Evolutionary conservation across 192 early-diverging fungal genomes (phyloP).

Genomic region (Nowakowskiella sp.): DNA sequence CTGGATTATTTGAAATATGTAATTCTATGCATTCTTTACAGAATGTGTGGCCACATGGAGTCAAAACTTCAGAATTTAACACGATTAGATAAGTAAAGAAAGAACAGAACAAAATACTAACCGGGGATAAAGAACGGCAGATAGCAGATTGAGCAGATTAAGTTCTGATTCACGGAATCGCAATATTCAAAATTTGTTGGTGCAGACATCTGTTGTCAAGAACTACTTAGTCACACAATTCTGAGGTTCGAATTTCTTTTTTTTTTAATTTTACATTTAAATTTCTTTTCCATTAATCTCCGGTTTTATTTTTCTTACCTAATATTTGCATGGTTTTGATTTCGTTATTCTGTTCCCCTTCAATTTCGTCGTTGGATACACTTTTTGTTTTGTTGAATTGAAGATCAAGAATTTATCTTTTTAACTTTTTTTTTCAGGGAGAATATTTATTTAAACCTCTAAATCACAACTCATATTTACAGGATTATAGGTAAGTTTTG

Average conservation of each 20-base stretch:
- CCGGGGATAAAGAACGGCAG: background rate
- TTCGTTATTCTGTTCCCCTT: too few species aligned
- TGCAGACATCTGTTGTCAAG: background rate
- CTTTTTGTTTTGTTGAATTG: too few species aligned
- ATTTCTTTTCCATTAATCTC: background rate
- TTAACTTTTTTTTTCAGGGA: too few species aligned
- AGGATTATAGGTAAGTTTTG: too few species aligned
- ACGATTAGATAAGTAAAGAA: background rate
- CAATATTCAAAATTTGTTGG: constrained; percentile 3
- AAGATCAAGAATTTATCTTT: too few species aligned
- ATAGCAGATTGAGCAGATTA: constrained; percentile 11
- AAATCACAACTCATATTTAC: background rate
- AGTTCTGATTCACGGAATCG: constrained; percentile 5
- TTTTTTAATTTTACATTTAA: constrained; percentile 2
- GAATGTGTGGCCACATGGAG: constrained; percentile 56
- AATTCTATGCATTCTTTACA: constrained; percentile 51
- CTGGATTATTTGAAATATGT: constrained; percentile 30
- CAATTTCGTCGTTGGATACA: too few species aligned
- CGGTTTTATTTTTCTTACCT: too few species aligned
- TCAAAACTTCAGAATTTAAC: constrained; percentile 12
- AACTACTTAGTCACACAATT: background rate
- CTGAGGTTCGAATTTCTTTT: background rate
- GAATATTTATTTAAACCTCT: background rate
- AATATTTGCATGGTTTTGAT: too few species aligned
- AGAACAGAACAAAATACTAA: background rate